Percentiles rank a stretch among this genome's conserved stretches.
Conservation (phyloP, 1,284 basidiomycete species). For the Melampsora americana region DNA sequence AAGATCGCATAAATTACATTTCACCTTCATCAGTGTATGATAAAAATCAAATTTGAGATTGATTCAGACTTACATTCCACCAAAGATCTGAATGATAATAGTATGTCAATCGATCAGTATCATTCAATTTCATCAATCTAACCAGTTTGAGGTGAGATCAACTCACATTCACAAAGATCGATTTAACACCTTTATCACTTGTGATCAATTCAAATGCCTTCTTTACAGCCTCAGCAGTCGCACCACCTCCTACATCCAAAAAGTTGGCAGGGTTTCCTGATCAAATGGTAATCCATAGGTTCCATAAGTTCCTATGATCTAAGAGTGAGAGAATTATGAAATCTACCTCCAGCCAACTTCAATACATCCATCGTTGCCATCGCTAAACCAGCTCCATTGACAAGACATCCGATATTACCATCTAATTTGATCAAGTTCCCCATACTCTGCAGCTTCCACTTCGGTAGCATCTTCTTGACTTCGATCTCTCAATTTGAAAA, state of each 20-base stretch:
- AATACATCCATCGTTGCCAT: slow-evolving; percentile 99
- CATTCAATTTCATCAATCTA: neutral
- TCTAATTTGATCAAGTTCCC: slow-evolving; percentile 99
- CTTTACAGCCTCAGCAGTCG: slow-evolving; percentile 97
- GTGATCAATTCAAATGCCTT: slow-evolving; percentile 97
- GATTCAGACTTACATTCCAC: slow-evolving; percentile 50
- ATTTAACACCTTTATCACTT: slow-evolving; percentile 85
- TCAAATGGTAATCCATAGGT: neutral
- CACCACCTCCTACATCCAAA: slow-evolving; percentile 95
- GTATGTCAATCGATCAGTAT: neutral
- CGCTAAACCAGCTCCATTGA: slow-evolving; percentile 96
- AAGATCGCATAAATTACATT: neutral
- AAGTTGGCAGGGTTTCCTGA: slow-evolving; percentile 84
- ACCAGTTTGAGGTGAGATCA: neutral
- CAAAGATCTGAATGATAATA: slow-evolving; percentile 48
- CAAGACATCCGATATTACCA: slow-evolving; percentile 93
- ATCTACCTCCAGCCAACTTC: slow-evolving; percentile 76
- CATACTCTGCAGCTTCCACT: slow-evolving; percentile 71
- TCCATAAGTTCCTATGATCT: slow-evolving; percentile 36
- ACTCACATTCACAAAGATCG: slow-evolving; percentile 87
- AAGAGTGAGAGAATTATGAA: neutral
- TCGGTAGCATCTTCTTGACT: slow-evolving; percentile 96
- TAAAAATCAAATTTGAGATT: neutral
- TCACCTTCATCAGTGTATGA: neutral
- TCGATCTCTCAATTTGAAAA: slow-evolving; percentile 85